phyloP scores from a whole-genome alignment of 2,329 filamentous ascomycete species.

The Harringtonia lauricola region DNA sequence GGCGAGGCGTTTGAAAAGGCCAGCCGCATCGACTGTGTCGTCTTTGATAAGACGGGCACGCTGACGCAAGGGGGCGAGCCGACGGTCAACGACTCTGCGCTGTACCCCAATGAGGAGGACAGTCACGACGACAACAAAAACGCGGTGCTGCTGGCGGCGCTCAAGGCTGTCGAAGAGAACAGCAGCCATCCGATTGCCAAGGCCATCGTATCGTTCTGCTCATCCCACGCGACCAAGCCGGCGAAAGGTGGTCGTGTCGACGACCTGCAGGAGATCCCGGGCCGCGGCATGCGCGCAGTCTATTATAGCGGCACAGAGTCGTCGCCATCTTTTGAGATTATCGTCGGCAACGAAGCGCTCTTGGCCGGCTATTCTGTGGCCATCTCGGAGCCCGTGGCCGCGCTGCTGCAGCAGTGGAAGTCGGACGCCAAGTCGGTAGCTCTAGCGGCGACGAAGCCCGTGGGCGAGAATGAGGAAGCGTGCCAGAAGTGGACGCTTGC shows the following conservation, averaged over 20 bases:
- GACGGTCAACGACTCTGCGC: conserved; percentile 45
- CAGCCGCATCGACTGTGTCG: conserved; percentile 63
- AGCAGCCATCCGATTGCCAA: conserved; percentile 67
- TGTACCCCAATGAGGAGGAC: conserved; percentile 23
- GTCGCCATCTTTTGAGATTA: conserved; percentile 33
- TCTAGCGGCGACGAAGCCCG: conserved; percentile 36
- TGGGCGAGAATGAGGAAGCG: neutral
- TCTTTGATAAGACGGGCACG: conserved; percentile 86
- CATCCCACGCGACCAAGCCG: conserved; percentile 11
- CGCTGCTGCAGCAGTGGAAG: conserved; percentile 45
- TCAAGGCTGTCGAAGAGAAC: conserved; percentile 55
- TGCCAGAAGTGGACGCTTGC: conserved; percentile 36
- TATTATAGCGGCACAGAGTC: conserved; percentile 15
- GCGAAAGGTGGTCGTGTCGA: conserved; percentile 18
- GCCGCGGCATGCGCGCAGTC: conserved; percentile 55
- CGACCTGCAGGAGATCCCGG: conserved; percentile 54
- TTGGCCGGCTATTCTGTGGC: conserved; percentile 39
- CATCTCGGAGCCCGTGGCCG: conserved; percentile 23
- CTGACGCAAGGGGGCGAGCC: conserved; percentile 65
- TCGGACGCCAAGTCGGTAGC: conserved; percentile 52
- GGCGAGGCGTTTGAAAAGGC: conserved; percentile 82
- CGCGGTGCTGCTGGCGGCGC: conserved; percentile 34
- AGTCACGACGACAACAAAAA: conserved; percentile 13
- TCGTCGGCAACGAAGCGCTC: conserved; percentile 65
- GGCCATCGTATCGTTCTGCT: conserved; percentile 55